Percentiles rank a stretch among this genome's conserved stretches.
Conservation (phyloP, 768 basidiomycete species). For the Nidularia sp. region DNA sequence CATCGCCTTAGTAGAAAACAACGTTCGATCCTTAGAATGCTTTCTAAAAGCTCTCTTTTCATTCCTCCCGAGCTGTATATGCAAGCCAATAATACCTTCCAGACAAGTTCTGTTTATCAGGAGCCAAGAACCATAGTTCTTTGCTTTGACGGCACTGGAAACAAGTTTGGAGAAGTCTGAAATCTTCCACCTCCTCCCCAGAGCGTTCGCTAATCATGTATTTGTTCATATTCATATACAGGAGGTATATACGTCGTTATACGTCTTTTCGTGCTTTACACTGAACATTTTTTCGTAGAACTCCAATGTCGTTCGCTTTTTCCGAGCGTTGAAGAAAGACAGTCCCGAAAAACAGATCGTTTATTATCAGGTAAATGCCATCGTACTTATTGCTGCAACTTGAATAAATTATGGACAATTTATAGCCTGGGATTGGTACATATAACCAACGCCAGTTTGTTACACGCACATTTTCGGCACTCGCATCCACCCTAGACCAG, state of each 20-base stretch:
- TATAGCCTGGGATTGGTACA: slow-evolving; percentile 19
- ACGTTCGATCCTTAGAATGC: no score
- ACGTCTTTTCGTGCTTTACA: not conserved
- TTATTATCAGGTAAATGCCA: slow-evolving; percentile 26
- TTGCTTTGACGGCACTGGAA: slow-evolving; percentile 25
- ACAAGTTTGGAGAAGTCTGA: slow-evolving; percentile 21
- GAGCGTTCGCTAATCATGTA: not conserved
- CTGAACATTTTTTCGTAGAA: slow-evolving; percentile 20
- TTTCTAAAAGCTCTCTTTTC: no score
- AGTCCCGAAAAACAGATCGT: slow-evolving; percentile 26
- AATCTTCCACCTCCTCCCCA: no score
- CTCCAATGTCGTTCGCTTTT: slow-evolving; percentile 35
- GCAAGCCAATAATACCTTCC: no score
- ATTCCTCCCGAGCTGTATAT: no score
- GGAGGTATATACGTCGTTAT: not conserved
- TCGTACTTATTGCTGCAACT: not conserved
- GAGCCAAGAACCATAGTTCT: slow-evolving; percentile 12
- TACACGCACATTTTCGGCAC: slow-evolving; percentile 9
- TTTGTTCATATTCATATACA: not conserved
- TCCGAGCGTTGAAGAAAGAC: slow-evolving; percentile 31
- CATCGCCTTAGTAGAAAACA: no score
- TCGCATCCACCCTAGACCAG: slow-evolving; percentile 14
- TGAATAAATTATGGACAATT: not conserved
- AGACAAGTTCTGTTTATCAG: not conserved
- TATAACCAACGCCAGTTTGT: slow-evolving; percentile 16